A percentile compares a stretch with the other conserved stretches of the same genome.
These are phyloP conservation scores for Pezicula radicicola DNA, from an alignment of 2,329 filamentous ascomycete genomes.

Conservation along the genomic window DNA sequence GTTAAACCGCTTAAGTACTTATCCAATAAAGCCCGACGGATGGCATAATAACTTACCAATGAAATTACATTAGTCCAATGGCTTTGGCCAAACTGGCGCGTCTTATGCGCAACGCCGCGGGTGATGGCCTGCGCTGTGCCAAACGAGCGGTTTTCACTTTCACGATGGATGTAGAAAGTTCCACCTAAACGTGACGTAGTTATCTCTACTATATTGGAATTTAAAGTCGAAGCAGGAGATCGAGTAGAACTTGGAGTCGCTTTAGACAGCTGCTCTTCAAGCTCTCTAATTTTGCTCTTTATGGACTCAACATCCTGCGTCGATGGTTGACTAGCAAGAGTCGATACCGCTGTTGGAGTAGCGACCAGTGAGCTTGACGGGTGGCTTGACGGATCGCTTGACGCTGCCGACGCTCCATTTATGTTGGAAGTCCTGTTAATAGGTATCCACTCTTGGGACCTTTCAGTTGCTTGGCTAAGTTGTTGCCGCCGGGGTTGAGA, in stretches of 20 bases:
- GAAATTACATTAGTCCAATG: constrained; percentile 51
- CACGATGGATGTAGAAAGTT: constrained; percentile 39
- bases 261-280: constrained; percentile 40
- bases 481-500: constrained; percentile 13
- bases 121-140: constrained; percentile 31
- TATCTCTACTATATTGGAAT: constrained; percentile 35
- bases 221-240: constrained; percentile 15
- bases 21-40: constrained; percentile 9
- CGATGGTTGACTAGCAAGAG: constrained; percentile 20
- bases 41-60: constrained; percentile 34
- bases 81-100: constrained; percentile 52
- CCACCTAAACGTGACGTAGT: constrained; percentile 36
- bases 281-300: constrained; percentile 35
- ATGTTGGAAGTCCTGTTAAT: background rate
- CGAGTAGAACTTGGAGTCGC: constrained; percentile 14
- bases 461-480: background rate
- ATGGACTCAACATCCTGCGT: constrained; percentile 34
- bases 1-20: constrained; percentile 14
- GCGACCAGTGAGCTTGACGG: background rate
- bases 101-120: constrained; percentile 50
- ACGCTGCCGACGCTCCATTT: background rate
- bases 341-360: constrained; percentile 13
- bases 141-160: constrained; percentile 24
- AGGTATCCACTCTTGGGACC: background rate
- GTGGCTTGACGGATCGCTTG: background rate